A percentile compares a stretch with the other conserved stretches of the same genome.
phyloP scores from a whole-genome alignment of 2,329 filamentous ascomycete genomes.

The Penicillium sp. region DNA sequence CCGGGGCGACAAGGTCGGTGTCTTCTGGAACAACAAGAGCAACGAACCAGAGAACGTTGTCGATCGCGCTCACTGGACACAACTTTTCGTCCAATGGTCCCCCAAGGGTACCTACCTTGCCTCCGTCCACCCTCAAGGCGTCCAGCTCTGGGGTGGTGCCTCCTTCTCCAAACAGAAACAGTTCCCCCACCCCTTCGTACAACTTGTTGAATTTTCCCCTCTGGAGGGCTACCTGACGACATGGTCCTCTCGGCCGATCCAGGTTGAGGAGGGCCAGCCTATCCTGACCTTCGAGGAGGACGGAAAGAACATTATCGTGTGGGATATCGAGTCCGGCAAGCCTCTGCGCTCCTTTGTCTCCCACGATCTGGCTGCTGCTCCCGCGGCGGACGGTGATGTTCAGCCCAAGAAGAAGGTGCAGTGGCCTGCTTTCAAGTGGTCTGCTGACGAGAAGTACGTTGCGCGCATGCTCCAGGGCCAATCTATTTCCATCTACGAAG shows the following conservation, averaged over 20 bases:
- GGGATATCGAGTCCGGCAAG: constrained; percentile 89
- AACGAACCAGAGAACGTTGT: constrained; percentile 85
- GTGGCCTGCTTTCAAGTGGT: constrained; percentile 99
- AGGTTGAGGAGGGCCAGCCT: constrained; percentile 85
- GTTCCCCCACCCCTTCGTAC: constrained; percentile 93
- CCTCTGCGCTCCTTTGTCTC: constrained; percentile 92
- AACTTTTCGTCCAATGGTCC: constrained; percentile 98
- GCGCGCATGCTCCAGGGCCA: constrained; percentile 85
- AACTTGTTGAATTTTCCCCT: constrained; percentile 94
- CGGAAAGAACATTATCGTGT: constrained; percentile 99
- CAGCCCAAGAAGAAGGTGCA: constrained; percentile 87
- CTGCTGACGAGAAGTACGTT: constrained; percentile 94
- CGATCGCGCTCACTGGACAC: constrained; percentile 94
- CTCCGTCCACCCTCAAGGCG: constrained; percentile 92
- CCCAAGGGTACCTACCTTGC: constrained; percentile 91
- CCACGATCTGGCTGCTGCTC: constrained; percentile 65
- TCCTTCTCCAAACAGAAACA: constrained; percentile 89
- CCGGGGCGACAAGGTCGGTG: constrained; percentile 84
- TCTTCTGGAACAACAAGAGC: constrained; percentile 98
- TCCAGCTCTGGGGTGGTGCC: constrained; percentile 92
- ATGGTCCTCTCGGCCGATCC: constrained; percentile 93
- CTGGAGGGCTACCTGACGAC: constrained; percentile 91
- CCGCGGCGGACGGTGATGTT: constrained; percentile 63
- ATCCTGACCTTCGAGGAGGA: constrained; percentile 89
- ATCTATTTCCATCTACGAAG: constrained; percentile 88